A percentile compares a stretch with the other conserved stretches of the same genome.
Evolutionary conservation across 176 grass and related monocot genomes (phyloP).

Genomic region (Pontederia paniculata): DNA sequence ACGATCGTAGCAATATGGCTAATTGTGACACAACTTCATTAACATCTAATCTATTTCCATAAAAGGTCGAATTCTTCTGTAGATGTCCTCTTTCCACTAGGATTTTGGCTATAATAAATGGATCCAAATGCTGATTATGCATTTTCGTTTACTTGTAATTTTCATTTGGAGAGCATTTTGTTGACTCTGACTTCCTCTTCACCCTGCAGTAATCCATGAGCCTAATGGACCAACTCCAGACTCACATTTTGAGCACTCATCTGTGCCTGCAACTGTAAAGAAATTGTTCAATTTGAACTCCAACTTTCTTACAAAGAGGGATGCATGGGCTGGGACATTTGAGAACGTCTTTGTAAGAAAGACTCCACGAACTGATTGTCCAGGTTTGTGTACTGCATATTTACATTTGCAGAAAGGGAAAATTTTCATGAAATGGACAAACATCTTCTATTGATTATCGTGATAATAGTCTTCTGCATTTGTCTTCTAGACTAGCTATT

Average conservation of each 20-base stretch:
- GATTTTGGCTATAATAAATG: no score
- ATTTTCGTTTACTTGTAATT: background rate
- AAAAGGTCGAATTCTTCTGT: no score
- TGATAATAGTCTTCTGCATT: background rate
- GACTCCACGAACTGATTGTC: slow-evolving; percentile 21
- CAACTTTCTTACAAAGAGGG: slow-evolving; percentile 22
- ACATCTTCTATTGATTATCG: background rate
- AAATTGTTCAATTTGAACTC: slow-evolving; percentile 30
- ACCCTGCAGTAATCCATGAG: slow-evolving; percentile 18
- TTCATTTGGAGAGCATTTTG: background rate
- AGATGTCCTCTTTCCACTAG: no score
- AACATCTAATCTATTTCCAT: no score
- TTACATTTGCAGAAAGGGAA: background rate
- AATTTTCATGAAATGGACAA: background rate
- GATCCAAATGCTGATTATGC: background rate
- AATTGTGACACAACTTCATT: no score
- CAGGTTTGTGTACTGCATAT: background rate
- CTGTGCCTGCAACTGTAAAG: slow-evolving; percentile 27
- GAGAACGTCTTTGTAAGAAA: slow-evolving; percentile 18
- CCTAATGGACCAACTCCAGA: slow-evolving; percentile 22
- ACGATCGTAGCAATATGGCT: no score
- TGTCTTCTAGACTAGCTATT: background rate
- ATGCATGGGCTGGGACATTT: slow-evolving; percentile 31
- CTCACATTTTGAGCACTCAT: slow-evolving; percentile 28
- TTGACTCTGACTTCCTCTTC: background rate